A percentile compares a stretch with the other conserved stretches of the same genome.
These are phyloP conservation scores for Candida albicans DNA, from an alignment of 1,139 yeast genomes.

Conservation along the genomic window DNA sequence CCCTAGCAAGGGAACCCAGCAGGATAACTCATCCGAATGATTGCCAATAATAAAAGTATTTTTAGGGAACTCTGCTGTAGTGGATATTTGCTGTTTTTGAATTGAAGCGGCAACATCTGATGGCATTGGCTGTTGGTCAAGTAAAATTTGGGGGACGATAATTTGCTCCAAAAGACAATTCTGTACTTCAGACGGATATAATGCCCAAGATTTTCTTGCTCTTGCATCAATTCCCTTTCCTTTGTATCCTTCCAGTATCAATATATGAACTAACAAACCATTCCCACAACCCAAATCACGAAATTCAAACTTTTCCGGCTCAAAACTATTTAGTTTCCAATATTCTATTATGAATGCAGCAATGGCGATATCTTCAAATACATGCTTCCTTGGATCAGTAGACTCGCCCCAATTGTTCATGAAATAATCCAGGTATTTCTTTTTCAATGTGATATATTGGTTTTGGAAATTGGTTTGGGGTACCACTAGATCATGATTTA, in stretches of 20 bases:
- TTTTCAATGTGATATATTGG: conserved; percentile 75
- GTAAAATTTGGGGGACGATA: conserved; percentile 68
- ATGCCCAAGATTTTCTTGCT: conserved; percentile 81
- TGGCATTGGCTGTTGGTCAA: conserved; percentile 68
- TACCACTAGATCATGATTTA: conserved; percentile 83
- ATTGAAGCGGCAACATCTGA: conserved; percentile 53
- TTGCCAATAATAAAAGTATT: conserved; percentile 88
- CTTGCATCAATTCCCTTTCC: conserved; percentile 93
- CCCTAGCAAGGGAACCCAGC: conserved; percentile 91
- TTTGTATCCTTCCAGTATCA: conserved; percentile 72
- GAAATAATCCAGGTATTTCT: conserved; percentile 71
- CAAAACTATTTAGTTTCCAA: conserved; percentile 62
- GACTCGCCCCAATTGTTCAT: conserved; percentile 90
- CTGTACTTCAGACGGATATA: conserved; percentile 65
- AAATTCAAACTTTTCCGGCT: conserved; percentile 57
- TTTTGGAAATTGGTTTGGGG: conserved; percentile 83
- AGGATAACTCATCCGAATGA: conserved; percentile 92
- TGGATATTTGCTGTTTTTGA: conserved; percentile 58
- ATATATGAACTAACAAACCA: conserved; percentile 77
- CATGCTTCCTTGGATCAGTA: conserved; percentile 95
- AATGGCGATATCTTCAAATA: conserved; percentile 92
- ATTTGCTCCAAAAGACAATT: conserved; percentile 67
- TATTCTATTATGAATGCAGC: conserved; percentile 93
- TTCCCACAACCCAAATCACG: conserved; percentile 96
- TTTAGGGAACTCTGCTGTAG: conserved; percentile 63